Evolutionary conservation across 2,329 filamentous ascomycete species (phyloP).

Genomic region (Talaromyces amestolkiae): DNA sequence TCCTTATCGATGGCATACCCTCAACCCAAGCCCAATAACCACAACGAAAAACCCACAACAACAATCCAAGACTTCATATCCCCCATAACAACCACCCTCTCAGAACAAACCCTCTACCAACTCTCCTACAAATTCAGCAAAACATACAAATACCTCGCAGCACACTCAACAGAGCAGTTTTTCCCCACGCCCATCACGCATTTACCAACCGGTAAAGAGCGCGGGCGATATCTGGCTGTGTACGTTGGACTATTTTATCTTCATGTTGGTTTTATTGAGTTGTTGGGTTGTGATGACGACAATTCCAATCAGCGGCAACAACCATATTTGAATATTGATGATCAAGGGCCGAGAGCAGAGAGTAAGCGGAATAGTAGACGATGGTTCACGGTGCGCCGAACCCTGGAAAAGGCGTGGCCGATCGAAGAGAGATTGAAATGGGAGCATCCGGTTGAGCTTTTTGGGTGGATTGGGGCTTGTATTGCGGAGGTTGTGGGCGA

Average conservation of each 20-base stretch:
- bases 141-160: slow-evolving; percentile 36
- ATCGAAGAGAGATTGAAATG: slow-evolving; percentile 71
- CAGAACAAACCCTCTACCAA: slow-evolving; percentile 29
- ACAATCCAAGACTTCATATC: slow-evolving; percentile 16
- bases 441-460: slow-evolving; percentile 67
- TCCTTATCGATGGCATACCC: neutral
- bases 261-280: slow-evolving; percentile 52
- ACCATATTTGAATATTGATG: neutral
- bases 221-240: slow-evolving; percentile 53
- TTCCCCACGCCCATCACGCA: slow-evolving; percentile 43
- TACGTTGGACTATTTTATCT: slow-evolving; percentile 54
- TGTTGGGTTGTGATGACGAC: slow-evolving; percentile 39
- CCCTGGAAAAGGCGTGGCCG: slow-evolving; percentile 69
- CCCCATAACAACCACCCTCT: slow-evolving; percentile 7
- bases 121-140: slow-evolving; percentile 38
- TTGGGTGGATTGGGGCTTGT: slow-evolving; percentile 71
- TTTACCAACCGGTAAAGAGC: slow-evolving; percentile 49
- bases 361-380: slow-evolving; percentile 22
- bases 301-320: neutral
- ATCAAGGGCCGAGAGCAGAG: neutral
- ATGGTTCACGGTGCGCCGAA: slow-evolving; percentile 54
- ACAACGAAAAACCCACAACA: neutral
- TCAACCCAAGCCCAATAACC: neutral
- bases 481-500: slow-evolving; percentile 69
- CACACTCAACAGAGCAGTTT: slow-evolving; percentile 41